A percentile compares a stretch with the other conserved stretches of the same genome.
These are phyloP conservation scores for Geosmithia morbida DNA, from an alignment of 2,329 filamentous ascomycete species.

Conservation along the genomic window DNA sequence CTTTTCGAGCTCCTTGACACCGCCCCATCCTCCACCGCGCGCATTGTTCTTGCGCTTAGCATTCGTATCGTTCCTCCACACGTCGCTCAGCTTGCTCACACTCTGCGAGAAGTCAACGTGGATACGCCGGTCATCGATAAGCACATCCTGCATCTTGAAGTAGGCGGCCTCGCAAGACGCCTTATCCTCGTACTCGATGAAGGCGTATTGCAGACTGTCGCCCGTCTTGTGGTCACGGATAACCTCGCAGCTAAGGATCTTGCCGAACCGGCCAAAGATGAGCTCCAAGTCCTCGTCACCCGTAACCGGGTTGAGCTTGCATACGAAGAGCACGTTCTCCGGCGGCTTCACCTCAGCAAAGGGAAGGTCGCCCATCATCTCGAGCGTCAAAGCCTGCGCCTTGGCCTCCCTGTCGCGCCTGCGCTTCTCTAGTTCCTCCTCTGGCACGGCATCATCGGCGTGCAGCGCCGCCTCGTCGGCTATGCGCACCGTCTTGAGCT, in stretches of 20 bases:
- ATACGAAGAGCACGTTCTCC: conserved; percentile 94
- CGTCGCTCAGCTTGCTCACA: conserved; percentile 73
- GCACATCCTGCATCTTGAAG: conserved; percentile 95
- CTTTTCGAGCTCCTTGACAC: conserved; percentile 77
- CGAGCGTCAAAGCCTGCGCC: conserved; percentile 84
- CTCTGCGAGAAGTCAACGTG: conserved; percentile 98
- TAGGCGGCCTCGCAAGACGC: conserved; percentile 88
- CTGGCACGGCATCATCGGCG: conserved; percentile 55
- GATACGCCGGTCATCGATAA: conserved; percentile 94
- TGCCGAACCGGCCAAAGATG: conserved; percentile 94
- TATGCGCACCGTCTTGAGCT: conserved; percentile 83
- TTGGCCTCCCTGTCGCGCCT: conserved; percentile 81
- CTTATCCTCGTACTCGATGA: conserved; percentile 93
- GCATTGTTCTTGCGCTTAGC: conserved; percentile 51
- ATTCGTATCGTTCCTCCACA: conserved; percentile 78
- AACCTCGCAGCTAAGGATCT: conserved; percentile 88
- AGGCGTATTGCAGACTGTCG: conserved; percentile 92
- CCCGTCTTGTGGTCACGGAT: conserved; percentile 89
- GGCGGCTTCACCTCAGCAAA: conserved; percentile 96
- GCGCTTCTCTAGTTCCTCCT: conserved; percentile 65
- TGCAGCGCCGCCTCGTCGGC: conserved; percentile 75
- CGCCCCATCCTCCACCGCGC: conserved; percentile 69
- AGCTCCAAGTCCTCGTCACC: conserved; percentile 87
- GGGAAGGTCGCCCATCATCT: conserved; percentile 94
- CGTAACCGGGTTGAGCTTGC: conserved; percentile 95